A percentile compares a stretch with the other conserved stretches of the same genome.
phyloP scores from a whole-genome alignment of 2,329 filamentous ascomycete genomes.

The Aspergillus costaricaensis region DNA sequence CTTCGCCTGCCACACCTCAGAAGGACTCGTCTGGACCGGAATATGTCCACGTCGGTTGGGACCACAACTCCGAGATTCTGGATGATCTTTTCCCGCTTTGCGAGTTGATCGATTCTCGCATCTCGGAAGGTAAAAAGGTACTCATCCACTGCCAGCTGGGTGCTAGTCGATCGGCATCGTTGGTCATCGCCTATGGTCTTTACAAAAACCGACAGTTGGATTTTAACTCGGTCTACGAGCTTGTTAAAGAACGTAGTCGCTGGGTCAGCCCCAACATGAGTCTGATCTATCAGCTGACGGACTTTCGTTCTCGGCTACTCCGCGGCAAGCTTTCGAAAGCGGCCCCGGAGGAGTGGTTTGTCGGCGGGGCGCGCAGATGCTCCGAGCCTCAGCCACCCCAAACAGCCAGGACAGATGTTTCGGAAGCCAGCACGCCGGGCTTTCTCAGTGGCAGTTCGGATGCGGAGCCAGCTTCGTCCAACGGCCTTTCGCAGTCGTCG shows the following conservation, averaged over 20 bases:
- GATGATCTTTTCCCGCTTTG: constrained; percentile 62
- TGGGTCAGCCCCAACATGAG: constrained; percentile 72
- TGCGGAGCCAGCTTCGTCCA: constrained; percentile 21
- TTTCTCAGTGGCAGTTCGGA: constrained; percentile 11
- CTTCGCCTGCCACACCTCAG: constrained; percentile 35
- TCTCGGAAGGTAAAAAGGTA: constrained; percentile 60
- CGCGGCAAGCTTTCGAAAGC: constrained; percentile 34
- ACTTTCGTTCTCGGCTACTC: constrained; percentile 55
- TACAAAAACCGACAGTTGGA: constrained; percentile 64
- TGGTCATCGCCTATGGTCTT: constrained; percentile 66
- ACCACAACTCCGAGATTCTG: constrained; percentile 68
- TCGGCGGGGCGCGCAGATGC: constrained; percentile 28
- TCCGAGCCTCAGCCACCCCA: constrained; percentile 34
- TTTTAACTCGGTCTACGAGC: constrained; percentile 66
- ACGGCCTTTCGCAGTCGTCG: constrained; percentile 27
- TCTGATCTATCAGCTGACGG: constrained; percentile 67
- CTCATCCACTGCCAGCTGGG: constrained; percentile 67
- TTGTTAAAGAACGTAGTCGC: constrained; percentile 64
- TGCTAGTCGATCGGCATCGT: constrained; percentile 65
- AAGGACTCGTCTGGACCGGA: constrained; percentile 52
- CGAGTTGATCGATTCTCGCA: constrained; percentile 62
- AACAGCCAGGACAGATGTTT: constrained; percentile 15
- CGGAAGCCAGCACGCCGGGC: constrained; percentile 15
- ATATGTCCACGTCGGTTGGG: constrained; percentile 67
- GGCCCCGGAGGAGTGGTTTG: constrained; percentile 40